Evolutionary conservation across 495 filamentous ascomycete genomes (phyloP).

Genomic region (Astrothelium macrocarpum): DNA sequence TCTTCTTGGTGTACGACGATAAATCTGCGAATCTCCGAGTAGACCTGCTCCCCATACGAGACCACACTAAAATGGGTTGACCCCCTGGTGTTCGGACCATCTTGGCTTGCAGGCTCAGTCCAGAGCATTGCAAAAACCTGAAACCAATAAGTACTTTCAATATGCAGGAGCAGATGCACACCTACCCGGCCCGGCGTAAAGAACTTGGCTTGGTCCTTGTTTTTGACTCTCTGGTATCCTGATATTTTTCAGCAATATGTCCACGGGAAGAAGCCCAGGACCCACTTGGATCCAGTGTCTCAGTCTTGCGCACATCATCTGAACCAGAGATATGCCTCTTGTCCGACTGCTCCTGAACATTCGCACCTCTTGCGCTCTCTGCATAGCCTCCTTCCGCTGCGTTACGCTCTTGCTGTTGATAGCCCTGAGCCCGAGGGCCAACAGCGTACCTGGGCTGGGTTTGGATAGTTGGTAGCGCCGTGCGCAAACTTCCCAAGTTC

Average conservation of each 20-base stretch:
- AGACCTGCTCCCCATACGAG: neutral
- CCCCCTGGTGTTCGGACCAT: neutral
- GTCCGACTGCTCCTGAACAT: neutral
- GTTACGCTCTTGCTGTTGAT: neutral
- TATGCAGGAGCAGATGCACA: too few relatives aligned
- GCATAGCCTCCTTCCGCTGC: neutral
- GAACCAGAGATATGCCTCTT: neutral
- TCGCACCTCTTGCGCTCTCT: neutral
- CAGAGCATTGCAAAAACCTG: neutral
- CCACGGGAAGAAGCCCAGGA: neutral
- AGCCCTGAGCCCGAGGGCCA: neutral
- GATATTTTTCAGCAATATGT: neutral
- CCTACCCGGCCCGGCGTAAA: neutral
- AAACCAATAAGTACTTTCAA: neutral
- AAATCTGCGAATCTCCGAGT: neutral
- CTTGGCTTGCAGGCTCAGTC: neutral
- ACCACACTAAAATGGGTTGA: neutral
- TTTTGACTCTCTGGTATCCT: neutral
- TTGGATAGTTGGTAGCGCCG: too few relatives aligned
- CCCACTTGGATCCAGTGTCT: neutral
- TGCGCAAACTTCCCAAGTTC: too few relatives aligned
- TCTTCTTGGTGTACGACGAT: neutral
- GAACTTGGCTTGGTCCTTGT: neutral
- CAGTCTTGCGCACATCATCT: neutral
- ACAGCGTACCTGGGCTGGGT: neutral